A percentile compares a stretch with the other conserved stretches of the same genome.
phyloP scores from a whole-genome alignment of 352 stramenopile species.

The Globisporangium spiculum region DNA sequence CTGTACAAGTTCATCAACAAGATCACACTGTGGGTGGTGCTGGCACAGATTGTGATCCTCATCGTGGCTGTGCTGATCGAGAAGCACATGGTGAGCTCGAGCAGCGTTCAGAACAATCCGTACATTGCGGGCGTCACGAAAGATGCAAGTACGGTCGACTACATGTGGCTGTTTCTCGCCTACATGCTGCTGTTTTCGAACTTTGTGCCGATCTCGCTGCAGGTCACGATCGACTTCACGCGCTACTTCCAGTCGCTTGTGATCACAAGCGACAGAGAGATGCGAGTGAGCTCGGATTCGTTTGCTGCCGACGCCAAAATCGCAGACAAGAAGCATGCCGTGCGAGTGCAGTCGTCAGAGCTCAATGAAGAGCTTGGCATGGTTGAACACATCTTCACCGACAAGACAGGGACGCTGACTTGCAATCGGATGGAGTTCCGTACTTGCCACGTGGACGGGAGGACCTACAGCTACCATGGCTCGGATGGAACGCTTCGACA shows the following conservation, averaged over 20 bases:
- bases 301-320: background rate
- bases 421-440: constrained; percentile 94
- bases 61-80: constrained; percentile 46
- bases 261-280: constrained; percentile 70
- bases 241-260: constrained; percentile 75
- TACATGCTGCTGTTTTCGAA: constrained; percentile 92
- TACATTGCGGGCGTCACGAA: constrained; percentile 44
- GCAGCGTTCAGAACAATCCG: constrained; percentile 32
- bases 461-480: constrained; percentile 44
- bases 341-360: constrained; percentile 78
- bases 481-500: constrained; percentile 23
- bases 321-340: constrained; percentile 43
- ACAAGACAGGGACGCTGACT: constrained; percentile 93
- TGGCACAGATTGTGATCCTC: constrained; percentile 59
- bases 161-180: constrained; percentile 54
- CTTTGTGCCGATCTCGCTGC: constrained; percentile 92
- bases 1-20: constrained; percentile 81
- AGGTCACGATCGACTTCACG: constrained; percentile 87
- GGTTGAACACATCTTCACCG: constrained; percentile 96
- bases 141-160: constrained; percentile 30
- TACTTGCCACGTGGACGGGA: constrained; percentile 86
- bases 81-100: constrained; percentile 29
- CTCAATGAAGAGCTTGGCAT: constrained; percentile 92
- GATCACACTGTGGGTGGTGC: constrained; percentile 74
- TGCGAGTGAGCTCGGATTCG: constrained; percentile 36